phyloP scores from a whole-genome alignment of 306 rosid genomes.

The Sicyos baderoa region DNA sequence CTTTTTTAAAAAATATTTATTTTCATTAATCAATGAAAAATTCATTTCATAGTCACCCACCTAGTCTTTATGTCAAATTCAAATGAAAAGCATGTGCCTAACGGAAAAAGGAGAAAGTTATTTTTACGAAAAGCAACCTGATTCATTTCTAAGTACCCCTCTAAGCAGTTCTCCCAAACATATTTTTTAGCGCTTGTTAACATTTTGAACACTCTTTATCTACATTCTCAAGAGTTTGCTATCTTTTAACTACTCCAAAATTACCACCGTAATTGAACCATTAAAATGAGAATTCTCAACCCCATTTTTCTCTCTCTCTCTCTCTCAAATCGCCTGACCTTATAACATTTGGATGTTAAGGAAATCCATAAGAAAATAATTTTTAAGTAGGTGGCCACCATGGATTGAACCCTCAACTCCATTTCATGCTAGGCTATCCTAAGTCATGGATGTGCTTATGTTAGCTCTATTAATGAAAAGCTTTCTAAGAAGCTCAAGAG shows the following conservation, averaged over 20 bases:
- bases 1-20: too few species aligned
- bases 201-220: neutral
- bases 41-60: too few species aligned
- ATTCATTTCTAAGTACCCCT: neutral
- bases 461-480: neutral
- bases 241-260: neutral
- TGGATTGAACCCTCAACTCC: neutral
- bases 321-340: too few species aligned
- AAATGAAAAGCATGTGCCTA: neutral
- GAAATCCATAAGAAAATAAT: too few species aligned
- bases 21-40: too few species aligned
- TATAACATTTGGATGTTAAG: too few species aligned
- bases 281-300: neutral
- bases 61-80: neutral
- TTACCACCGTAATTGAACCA: neutral
- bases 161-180: neutral
- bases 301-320: neutral
- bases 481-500: too few species aligned
- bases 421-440: neutral
- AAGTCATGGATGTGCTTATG: neutral
- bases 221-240: neutral
- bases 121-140: too few species aligned
- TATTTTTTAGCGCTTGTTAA: neutral
- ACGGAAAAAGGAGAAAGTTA: too few species aligned
- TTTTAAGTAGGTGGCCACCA: too few species aligned